Percentiles rank a stretch among this genome's conserved stretches.
phyloP scores from a whole-genome alignment of 2,329 filamentous ascomycete genomes.

The Colletotrichum somersetense region DNA sequence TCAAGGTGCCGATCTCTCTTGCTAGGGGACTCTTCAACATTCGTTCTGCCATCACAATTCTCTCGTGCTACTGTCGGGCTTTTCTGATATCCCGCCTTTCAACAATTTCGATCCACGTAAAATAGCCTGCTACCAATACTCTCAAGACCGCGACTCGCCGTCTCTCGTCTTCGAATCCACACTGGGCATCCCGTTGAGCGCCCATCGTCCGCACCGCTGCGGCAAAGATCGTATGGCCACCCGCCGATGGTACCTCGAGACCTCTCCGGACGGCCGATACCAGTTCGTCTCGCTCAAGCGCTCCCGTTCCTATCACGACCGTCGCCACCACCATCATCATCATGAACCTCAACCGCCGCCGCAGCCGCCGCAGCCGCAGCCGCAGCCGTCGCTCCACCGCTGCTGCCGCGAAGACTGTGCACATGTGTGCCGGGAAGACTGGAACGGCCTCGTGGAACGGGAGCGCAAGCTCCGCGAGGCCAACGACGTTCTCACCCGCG shows the following conservation, averaged over 20 bases:
- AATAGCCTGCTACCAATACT: not conserved
- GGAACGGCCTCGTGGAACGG: constrained; percentile 53
- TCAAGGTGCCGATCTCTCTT: constrained; percentile 28
- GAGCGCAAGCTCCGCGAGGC: constrained; percentile 53
- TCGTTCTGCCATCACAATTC: not conserved
- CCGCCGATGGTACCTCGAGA: constrained; percentile 54
- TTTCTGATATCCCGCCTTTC: not conserved
- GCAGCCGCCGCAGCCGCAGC: constrained; percentile 43
- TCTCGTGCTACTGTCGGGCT: not conserved
- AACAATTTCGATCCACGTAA: not conserved
- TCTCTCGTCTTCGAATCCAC: constrained; percentile 27
- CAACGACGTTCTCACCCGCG: constrained; percentile 50
- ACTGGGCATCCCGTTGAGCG: constrained; percentile 39
- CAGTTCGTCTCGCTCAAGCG: constrained; percentile 57
- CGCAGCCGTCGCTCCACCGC: constrained; percentile 45
- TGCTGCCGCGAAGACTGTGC: constrained; percentile 51
- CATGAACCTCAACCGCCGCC: not conserved
- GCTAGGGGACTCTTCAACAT: not conserved
- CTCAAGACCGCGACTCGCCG: not conserved
- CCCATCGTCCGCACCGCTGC: constrained; percentile 17
- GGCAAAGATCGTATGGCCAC: constrained; percentile 48
- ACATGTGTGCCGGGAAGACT: constrained; percentile 53
- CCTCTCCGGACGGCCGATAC: constrained; percentile 49
- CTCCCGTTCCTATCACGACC: constrained; percentile 53
- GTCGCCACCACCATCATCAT: constrained; percentile 48